These are phyloP conservation scores for Geotrichum klebahnii DNA, from an alignment of 1,139 yeast species.

Conservation along the genomic window DNA sequence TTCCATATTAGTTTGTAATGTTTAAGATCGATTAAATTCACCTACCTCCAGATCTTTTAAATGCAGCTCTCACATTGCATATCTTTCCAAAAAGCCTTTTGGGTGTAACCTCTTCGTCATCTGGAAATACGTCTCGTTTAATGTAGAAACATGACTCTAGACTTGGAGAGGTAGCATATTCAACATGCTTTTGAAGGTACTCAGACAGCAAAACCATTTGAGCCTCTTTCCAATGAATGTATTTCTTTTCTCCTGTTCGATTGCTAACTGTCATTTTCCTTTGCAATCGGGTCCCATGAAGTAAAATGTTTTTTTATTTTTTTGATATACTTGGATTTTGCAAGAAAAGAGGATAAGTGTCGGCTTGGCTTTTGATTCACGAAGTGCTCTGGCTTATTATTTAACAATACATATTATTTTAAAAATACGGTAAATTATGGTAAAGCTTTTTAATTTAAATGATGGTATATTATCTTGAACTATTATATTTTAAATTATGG, in stretches of 20 bases:
- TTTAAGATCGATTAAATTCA: neutral
- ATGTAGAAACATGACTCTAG: slow-evolving; percentile 17
- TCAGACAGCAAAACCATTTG: slow-evolving; percentile 15
- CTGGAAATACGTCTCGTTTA: slow-evolving; percentile 20
- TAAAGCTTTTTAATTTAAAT: too few relatives aligned
- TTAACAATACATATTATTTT: too few relatives aligned
- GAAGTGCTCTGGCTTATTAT: too few relatives aligned
- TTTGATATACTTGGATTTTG: too few relatives aligned
- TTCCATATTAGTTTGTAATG: too few relatives aligned
- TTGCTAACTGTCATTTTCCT: neutral
- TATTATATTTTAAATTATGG: too few relatives aligned
- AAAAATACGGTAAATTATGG: too few relatives aligned
- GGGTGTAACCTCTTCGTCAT: slow-evolving; percentile 22
- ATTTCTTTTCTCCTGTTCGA: slow-evolving; percentile 11
- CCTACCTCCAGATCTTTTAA: slow-evolving; percentile 11
- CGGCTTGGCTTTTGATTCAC: too few relatives aligned
- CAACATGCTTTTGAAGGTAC: slow-evolving; percentile 18
- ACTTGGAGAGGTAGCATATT: slow-evolving; percentile 20
- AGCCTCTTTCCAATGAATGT: slow-evolving; percentile 20
- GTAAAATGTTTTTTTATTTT: too few relatives aligned
- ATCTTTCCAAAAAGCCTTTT: slow-evolving; percentile 20
- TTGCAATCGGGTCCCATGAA: too few relatives aligned
- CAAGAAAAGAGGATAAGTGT: too few relatives aligned
- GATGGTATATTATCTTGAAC: too few relatives aligned
- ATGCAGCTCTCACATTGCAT: slow-evolving; percentile 22